Base-by-base conservation (phyloP, 805 yeast genomes). In the Myxozyma udenii region DNA sequence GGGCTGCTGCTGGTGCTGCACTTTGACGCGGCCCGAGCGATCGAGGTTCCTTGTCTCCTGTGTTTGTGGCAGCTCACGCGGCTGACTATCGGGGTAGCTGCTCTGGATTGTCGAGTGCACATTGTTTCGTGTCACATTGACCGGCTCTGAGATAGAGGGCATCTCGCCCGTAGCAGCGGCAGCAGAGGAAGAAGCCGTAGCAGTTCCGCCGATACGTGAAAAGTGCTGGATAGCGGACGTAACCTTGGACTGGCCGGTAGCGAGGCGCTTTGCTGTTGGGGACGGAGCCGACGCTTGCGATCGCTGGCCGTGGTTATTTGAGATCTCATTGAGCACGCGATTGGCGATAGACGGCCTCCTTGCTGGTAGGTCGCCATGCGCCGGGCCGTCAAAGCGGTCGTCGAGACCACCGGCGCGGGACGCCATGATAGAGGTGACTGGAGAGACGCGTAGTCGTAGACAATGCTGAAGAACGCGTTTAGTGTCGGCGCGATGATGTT, bases 201-300 rank as follows among this genome's bases (percentile, higher is more conserved):
- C 26, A 4, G 45, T 28, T n/a, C 46, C 35, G 23, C 50, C 37
- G 16, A 48, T 41, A 22, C 48, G 44, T 12, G 48, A 48, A 35
- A 48, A 55, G 37, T 52, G 57, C 44, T 52, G 49, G 22, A 55
- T 48, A 5, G 57, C 60, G 4, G 57, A 46, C 7, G 58, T 41
- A 22, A 53, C 55, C 26, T 47, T 50, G 18, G 50, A 46, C 18
- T 46, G 51, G 22, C 51, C 51, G 32, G 41, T 24, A 5, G 50
- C 6, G 14, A 22, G 48, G 14, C 48, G 40, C 18, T 43, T 37
- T 37, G 9, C 37, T 33, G 36, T 40, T 12, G 55, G 42, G 3
- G 51, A 38, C 6, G 48, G 2, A 1, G 42, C 18, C 16, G 24
- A 21, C 26, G 44, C n/a, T 22, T 18, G 51, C 32, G 22, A 43